A percentile compares a stretch with the other conserved stretches of the same genome.
Evolutionary conservation across 805 yeast genomes (phyloP).

Genomic region (Pachysolen tannophilus): DNA sequence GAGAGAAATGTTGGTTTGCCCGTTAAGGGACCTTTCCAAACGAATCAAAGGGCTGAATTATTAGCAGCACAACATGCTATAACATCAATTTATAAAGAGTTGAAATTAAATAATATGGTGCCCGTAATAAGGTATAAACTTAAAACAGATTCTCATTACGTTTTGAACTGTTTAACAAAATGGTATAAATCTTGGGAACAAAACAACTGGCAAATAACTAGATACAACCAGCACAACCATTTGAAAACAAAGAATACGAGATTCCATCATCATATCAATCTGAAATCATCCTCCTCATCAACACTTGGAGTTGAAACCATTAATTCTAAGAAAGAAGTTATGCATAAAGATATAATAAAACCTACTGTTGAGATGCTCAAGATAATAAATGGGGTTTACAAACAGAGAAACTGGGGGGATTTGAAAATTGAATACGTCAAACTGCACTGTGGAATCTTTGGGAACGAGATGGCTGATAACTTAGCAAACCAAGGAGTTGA

Average conservation of each 20-base stretch:
- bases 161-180: slow-evolving; percentile 43
- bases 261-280: not conserved
- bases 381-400: slow-evolving; percentile 29
- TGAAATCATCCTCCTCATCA: slow-evolving; percentile 3
- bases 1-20: slow-evolving; percentile 48
- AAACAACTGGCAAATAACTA: slow-evolving; percentile 41
- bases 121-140: slow-evolving; percentile 30
- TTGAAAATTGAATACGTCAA: slow-evolving; percentile 40
- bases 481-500: slow-evolving; percentile 65
- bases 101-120: slow-evolving; percentile 15
- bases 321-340: slow-evolving; percentile 37
- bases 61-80: slow-evolving; percentile 57
- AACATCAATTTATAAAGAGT: slow-evolving; percentile 25
- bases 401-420: slow-evolving; percentile 23
- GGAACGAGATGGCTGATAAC: slow-evolving; percentile 72
- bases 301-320: slow-evolving; percentile 24
- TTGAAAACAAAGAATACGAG: not conserved
- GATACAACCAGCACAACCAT: not conserved
- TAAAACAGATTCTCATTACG: slow-evolving; percentile 65
- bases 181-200: slow-evolving; percentile 54
- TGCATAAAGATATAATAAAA: slow-evolving; percentile 44
- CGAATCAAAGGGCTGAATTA: slow-evolving; percentile 80
- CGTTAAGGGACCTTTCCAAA: slow-evolving; percentile 40
- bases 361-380: slow-evolving; percentile 18
- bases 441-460: slow-evolving; percentile 64